Evolutionary conservation across 805 yeast species (phyloP).

Genomic region (Metschnikowia bowlesiae): DNA sequence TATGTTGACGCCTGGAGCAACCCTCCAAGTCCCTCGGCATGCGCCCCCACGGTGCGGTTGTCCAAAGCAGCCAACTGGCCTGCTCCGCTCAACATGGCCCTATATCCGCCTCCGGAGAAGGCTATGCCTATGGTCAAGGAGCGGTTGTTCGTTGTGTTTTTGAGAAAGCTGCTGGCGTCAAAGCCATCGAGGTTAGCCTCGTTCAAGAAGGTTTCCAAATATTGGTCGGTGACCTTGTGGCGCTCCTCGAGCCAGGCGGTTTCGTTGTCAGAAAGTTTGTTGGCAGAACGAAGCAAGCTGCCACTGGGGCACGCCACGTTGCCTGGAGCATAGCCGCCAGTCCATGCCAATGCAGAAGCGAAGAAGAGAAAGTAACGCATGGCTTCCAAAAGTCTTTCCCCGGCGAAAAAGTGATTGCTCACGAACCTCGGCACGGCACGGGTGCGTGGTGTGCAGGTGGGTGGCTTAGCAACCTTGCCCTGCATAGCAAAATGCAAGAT

Average conservation of each 20-base stretch:
- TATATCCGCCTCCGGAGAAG: slow-evolving; percentile 83
- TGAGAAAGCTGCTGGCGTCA: slow-evolving; percentile 40
- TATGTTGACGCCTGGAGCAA: slow-evolving; percentile 19
- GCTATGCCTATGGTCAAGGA: slow-evolving; percentile 52
- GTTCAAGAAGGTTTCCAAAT: slow-evolving; percentile 43
- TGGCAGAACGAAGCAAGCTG: slow-evolving; percentile 12
- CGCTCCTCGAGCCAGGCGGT: slow-evolving; percentile 14
- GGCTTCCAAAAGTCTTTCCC: background rate
- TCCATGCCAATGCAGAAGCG: slow-evolving; percentile 13
- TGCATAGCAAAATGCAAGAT: background rate
- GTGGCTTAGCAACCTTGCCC: background rate
- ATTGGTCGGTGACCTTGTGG: slow-evolving; percentile 40
- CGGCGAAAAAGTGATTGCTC: background rate
- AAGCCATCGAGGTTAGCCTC: slow-evolving; percentile 46
- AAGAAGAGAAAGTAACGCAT: slow-evolving; percentile 8
- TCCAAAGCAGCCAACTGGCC: slow-evolving; percentile 80
- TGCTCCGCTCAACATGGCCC: slow-evolving; percentile 86
- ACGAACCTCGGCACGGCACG: background rate
- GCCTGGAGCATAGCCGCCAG: slow-evolving; percentile 18
- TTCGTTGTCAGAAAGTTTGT: slow-evolving; percentile 10
- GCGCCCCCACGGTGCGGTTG: slow-evolving; percentile 48
- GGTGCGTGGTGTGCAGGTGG: background rate
- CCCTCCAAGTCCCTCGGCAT: slow-evolving; percentile 18
- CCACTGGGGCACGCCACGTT: slow-evolving; percentile 14
- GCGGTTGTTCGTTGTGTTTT: slow-evolving; percentile 26